Base-by-base conservation (phyloP, 768 basidiomycete genomes). In the Termitomyces sp. region DNA sequence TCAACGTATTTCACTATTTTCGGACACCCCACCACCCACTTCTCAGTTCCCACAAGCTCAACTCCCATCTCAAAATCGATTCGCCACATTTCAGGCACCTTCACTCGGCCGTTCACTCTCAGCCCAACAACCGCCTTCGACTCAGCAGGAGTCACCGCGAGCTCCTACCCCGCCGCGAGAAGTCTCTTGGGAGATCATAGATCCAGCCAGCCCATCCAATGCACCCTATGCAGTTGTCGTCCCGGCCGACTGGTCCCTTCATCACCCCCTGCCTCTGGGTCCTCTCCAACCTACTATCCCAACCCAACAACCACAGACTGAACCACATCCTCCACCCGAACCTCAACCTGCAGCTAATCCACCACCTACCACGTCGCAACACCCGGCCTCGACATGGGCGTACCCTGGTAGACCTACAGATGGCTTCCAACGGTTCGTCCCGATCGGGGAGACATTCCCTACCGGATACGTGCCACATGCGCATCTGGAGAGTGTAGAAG, bases 381-480 rank as follows among this genome's bases (percentile, higher is more conserved):
- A 51, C 0, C 46, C 53, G 22, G 30, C 56, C 24, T 48, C 37
- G 24, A 33, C 44, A 48, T 22, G n/a, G 40, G 37, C 16, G 16
- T 27, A 30, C 48, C 36, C 55, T 32, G 56, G 22, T 20, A 32
- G 14, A 40, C 22, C 27, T 9, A 27, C 16, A 44, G 43, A 53
- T 40, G 51, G 36, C 1, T 39, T 7, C n/a, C 34, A 39, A 16
- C 44, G 12, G 5, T 53, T 58, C 18, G 12, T 30, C 16, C n/a
- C 57, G 20, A n/a, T 4, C 3, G 51, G 58, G 16, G 54, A 56
- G 39, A 53, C 55, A 10, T 66, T 42, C 46, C 63, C 63, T 1
- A 54, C 48, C 20, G 65, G 63, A 20, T 64, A 62, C 43, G 65
- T 66, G 27, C 53, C 55, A 24, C 57, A 62, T 10, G 57, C 30